A percentile compares a stretch with the other conserved stretches of the same genome.
Evolutionary conservation across 2,329 filamentous ascomycete species (phyloP).

Genomic region (Cordyceps javanica): DNA sequence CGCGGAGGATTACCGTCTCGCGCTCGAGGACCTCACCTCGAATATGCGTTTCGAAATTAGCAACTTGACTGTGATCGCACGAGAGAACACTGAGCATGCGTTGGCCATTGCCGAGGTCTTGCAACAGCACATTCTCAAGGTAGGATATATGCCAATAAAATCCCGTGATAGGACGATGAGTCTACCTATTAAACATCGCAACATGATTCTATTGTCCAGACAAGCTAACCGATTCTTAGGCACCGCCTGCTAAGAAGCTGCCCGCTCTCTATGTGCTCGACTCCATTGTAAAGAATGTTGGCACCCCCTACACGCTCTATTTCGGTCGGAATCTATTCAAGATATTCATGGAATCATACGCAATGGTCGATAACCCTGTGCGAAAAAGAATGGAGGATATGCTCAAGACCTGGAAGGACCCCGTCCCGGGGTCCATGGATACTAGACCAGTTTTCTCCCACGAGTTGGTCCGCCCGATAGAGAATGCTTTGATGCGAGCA

Average conservation of each 20-base stretch:
- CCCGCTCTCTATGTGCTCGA: conserved; percentile 97
- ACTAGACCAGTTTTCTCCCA: conserved; percentile 85
- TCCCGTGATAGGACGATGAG: neutral
- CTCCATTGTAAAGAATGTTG: conserved; percentile 97
- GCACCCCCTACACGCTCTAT: conserved; percentile 93
- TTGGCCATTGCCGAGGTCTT: conserved; percentile 85
- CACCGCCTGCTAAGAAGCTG: conserved; percentile 79
- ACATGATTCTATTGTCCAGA: neutral
- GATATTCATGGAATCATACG: conserved; percentile 96
- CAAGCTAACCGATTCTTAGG: conserved; percentile 52
- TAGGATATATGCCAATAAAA: conserved; percentile 46
- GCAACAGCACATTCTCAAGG: conserved; percentile 89
- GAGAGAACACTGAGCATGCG: conserved; percentile 94
- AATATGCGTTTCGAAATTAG: conserved; percentile 95
- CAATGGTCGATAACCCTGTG: conserved; percentile 74
- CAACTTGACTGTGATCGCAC: conserved; percentile 94
- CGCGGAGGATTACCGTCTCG: conserved; percentile 89
- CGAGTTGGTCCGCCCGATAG: conserved; percentile 83
- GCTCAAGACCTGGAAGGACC: conserved; percentile 96
- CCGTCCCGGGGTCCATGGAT: conserved; percentile 88
- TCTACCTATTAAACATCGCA: neutral
- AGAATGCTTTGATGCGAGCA: conserved; percentile 87
- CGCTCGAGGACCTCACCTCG: conserved; percentile 81
- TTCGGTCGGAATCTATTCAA: conserved; percentile 86
- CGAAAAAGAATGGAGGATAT: conserved; percentile 94